phyloP scores from a whole-genome alignment of 192 early-diverging fungal genomes.

The Umbelopsis sp. region DNA sequence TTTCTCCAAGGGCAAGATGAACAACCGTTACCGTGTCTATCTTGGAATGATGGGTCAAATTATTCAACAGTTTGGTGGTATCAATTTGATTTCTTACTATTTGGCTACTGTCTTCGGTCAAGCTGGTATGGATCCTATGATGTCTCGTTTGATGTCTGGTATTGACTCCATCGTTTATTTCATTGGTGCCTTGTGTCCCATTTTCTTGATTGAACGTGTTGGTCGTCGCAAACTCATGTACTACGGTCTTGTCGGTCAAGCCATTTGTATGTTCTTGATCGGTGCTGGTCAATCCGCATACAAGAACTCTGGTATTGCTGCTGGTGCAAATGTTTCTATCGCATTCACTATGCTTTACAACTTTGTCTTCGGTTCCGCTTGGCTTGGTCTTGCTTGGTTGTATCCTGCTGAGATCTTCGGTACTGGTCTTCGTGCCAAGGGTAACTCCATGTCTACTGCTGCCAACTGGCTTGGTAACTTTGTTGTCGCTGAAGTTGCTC shows the following conservation, averaged over 20 bases:
- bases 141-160: conserved; percentile 56
- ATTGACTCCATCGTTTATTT: conserved; percentile 75
- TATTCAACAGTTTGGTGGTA: conserved; percentile 43
- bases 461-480: conserved; percentile 86
- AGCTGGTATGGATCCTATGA: conserved; percentile 47
- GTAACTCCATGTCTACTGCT: conserved; percentile 68
- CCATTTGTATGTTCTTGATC: conserved; percentile 30
- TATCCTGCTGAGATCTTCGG: conserved; percentile 85
- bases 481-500: conserved; percentile 64
- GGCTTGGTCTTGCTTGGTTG: conserved; percentile 83
- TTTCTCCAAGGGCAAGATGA: conserved; percentile 36
- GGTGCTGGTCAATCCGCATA: conserved; percentile 28
- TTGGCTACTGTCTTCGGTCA: conserved; percentile 50
- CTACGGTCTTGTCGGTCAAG: conserved; percentile 31
- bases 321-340: conserved; percentile 35
- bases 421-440: conserved; percentile 76
- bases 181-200: conserved; percentile 71
- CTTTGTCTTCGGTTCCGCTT: conserved; percentile 75
- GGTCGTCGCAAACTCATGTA: conserved; percentile 67
- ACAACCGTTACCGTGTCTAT: conserved; percentile 40
- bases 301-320: conserved; percentile 19
- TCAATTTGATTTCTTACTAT: conserved; percentile 39
- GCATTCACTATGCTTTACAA: conserved; percentile 62
- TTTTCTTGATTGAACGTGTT: conserved; percentile 69
- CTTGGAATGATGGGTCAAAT: conserved; percentile 43